phyloP scores from a whole-genome alignment of 805 yeast genomes.

The Yamadazyma nakazawae region DNA sequence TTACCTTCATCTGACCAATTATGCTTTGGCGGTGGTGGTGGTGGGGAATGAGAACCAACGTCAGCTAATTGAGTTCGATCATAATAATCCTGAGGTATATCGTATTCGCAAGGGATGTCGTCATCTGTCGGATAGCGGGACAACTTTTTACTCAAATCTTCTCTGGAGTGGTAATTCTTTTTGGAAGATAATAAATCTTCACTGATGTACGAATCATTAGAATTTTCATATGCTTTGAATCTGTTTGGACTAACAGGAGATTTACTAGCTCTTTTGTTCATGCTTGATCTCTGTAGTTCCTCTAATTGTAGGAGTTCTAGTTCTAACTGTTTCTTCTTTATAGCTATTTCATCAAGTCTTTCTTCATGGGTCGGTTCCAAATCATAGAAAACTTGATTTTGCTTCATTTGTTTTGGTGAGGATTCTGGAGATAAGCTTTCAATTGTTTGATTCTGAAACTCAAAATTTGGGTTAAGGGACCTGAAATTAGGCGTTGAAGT shows the following conservation, averaged over 20 bases:
- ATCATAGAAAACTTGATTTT: not conserved
- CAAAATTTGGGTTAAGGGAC: conserved; percentile 8
- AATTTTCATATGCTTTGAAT: conserved; percentile 13
- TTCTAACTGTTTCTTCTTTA: conserved; percentile 38
- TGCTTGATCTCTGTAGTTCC: conserved; percentile 13
- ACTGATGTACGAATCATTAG: conserved; percentile 30
- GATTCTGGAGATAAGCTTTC: conserved; percentile 26
- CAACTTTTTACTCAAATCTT: conserved; percentile 34
- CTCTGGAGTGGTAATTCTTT: conserved; percentile 29
- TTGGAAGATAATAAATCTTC: conserved; percentile 35
- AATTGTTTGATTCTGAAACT: conserved; percentile 20
- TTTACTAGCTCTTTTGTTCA: conserved; percentile 8
- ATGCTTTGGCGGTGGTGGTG: conserved; percentile 41
- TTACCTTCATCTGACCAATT: conserved; percentile 10
- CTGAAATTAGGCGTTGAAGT: conserved; percentile 14
- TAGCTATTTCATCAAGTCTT: conserved; percentile 29
- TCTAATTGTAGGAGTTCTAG: conserved; percentile 31
- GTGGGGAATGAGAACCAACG: conserved; percentile 36
- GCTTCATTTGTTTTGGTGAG: conserved; percentile 10
- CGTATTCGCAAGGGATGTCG: conserved; percentile 19
- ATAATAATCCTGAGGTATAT: conserved; percentile 2
- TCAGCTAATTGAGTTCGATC: conserved; percentile 28
- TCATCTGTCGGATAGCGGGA: conserved; percentile 22
- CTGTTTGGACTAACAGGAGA: conserved; percentile 9
- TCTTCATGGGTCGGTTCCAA: conserved; percentile 8